phyloP scores from a whole-genome alignment of 352 stramenopile species.

The Pythium brachiatum region DNA sequence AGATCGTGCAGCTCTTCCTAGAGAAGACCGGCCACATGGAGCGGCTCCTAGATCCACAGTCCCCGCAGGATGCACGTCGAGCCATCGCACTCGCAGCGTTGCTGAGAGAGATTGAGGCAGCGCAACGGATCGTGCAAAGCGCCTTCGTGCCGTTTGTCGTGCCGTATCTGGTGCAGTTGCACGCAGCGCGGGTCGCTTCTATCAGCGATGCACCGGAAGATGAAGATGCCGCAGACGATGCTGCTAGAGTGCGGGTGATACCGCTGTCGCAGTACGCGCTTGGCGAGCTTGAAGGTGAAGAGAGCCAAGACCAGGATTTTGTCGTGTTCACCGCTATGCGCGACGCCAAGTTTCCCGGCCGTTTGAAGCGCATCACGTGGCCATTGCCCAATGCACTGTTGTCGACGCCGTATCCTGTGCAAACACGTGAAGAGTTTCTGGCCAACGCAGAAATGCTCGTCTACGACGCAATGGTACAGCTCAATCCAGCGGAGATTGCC shows the following conservation, averaged over 20 bases:
- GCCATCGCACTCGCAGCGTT: constrained; percentile 66
- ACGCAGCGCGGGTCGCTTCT: constrained; percentile 17
- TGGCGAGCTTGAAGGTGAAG: constrained; percentile 29
- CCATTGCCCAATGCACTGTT: constrained; percentile 55
- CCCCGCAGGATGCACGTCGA: constrained; percentile 46
- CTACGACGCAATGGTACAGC: constrained; percentile 36
- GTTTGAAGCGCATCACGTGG: constrained; percentile 65
- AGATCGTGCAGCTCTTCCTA: constrained; percentile 65
- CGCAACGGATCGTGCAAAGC: constrained; percentile 55
- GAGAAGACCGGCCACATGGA: constrained; percentile 32
- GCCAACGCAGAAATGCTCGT: constrained; percentile 43
- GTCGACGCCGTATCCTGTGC: constrained; percentile 48
- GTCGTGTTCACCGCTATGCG: constrained; percentile 66
- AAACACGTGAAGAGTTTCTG: constrained; percentile 54
- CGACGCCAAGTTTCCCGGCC: constrained; percentile 74
- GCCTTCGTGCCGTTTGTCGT: constrained; percentile 62
- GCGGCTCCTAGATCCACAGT: constrained; percentile 40
- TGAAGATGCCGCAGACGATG: background rate
- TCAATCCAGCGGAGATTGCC: constrained; percentile 33
- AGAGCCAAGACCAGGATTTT: constrained; percentile 17
- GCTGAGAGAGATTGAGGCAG: constrained; percentile 56
- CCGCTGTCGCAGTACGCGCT: constrained; percentile 43
- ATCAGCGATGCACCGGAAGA: constrained; percentile 10
- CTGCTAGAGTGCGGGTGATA: constrained; percentile 37
- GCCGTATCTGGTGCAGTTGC: constrained; percentile 67